Evolutionary conservation across 371 early-diverging fungal genomes (phyloP).

Genomic region (Choanephora cucurbitarum): DNA sequence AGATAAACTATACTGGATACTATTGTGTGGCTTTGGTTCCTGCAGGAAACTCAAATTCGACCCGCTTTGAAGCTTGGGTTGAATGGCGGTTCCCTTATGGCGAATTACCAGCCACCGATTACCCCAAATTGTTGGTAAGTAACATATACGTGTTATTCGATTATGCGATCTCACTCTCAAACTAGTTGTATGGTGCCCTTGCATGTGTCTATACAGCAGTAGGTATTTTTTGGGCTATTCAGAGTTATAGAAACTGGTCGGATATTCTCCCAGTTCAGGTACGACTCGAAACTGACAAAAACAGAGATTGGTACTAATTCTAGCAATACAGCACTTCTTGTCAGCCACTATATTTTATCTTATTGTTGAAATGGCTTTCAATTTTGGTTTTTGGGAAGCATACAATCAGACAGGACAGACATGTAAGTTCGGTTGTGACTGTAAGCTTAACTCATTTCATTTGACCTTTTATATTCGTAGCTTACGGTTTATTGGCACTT

Average conservation of each 20-base stretch:
- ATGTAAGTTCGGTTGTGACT: slow-evolving; percentile 42
- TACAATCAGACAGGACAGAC: slow-evolving; percentile 69
- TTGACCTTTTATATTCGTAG: slow-evolving; percentile 26
- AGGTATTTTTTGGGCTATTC: slow-evolving; percentile 73
- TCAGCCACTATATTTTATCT: slow-evolving; percentile 82
- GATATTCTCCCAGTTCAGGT: slow-evolving; percentile 87
- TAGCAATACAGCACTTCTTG: slow-evolving; percentile 71
- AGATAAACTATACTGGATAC: slow-evolving; percentile 66
- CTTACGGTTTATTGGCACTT: slow-evolving; percentile 57
- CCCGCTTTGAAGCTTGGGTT: slow-evolving; percentile 59
- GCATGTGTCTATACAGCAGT: slow-evolving; percentile 73
- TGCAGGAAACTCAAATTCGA: slow-evolving; percentile 18
- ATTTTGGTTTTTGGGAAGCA: slow-evolving; percentile 84
- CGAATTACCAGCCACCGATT: slow-evolving; percentile 79
- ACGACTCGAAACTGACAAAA: slow-evolving; percentile 2
- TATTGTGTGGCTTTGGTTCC: slow-evolving; percentile 66
- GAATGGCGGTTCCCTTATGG: slow-evolving; percentile 84
- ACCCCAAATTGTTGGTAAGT: slow-evolving; percentile 79
- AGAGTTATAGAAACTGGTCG: slow-evolving; percentile 77
- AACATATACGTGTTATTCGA: not conserved
- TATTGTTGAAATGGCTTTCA: slow-evolving; percentile 88
- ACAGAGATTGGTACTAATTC: not conserved
- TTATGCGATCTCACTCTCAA: not conserved
- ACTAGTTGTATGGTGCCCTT: slow-evolving; percentile 57
- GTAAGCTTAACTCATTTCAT: not conserved